A percentile compares a stretch with the other conserved stretches of the same genome.
Conservation (phyloP, 1,139 yeast species). For the Diutina neorugosa region DNA sequence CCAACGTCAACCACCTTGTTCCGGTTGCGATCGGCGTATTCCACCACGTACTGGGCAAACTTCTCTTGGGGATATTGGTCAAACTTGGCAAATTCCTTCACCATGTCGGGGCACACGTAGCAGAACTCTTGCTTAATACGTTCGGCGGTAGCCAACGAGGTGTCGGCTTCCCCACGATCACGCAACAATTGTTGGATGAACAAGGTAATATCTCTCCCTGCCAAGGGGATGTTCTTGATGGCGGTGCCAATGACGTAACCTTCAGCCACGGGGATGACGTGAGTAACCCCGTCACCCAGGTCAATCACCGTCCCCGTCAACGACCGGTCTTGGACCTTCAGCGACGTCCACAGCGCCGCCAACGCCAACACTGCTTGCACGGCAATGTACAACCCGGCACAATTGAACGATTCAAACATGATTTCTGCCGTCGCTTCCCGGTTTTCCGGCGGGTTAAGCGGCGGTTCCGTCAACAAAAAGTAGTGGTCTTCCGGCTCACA, state of each 20-base stretch:
- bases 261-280: slow-evolving; percentile 98
- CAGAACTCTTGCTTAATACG: slow-evolving; percentile 92
- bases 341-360: slow-evolving; percentile 98
- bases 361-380: slow-evolving; percentile 97
- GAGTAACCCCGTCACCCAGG: slow-evolving; percentile 96
- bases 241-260: slow-evolving; percentile 98
- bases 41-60: slow-evolving; percentile 88
- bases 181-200: slow-evolving; percentile 88
- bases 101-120: slow-evolving; percentile 95
- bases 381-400: slow-evolving; percentile 96
- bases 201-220: slow-evolving; percentile 93
- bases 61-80: slow-evolving; percentile 85
- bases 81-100: slow-evolving; percentile 87
- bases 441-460: slow-evolving; percentile 96
- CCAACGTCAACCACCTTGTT: slow-evolving; percentile 85
- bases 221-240: slow-evolving; percentile 93
- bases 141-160: slow-evolving; percentile 91
- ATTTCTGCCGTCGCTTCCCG: slow-evolving; percentile 97
- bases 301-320: slow-evolving; percentile 97
- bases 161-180: slow-evolving; percentile 93
- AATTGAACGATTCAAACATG: slow-evolving; percentile 96
- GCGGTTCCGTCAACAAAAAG: slow-evolving; percentile 92
- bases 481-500: slow-evolving; percentile 99
- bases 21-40: slow-evolving; percentile 43
- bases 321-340: slow-evolving; percentile 89